These are phyloP conservation scores for Pseudovirgaria hyperparasitica DNA, from an alignment of 2,329 filamentous ascomycete species.

Conservation along the genomic window DNA sequence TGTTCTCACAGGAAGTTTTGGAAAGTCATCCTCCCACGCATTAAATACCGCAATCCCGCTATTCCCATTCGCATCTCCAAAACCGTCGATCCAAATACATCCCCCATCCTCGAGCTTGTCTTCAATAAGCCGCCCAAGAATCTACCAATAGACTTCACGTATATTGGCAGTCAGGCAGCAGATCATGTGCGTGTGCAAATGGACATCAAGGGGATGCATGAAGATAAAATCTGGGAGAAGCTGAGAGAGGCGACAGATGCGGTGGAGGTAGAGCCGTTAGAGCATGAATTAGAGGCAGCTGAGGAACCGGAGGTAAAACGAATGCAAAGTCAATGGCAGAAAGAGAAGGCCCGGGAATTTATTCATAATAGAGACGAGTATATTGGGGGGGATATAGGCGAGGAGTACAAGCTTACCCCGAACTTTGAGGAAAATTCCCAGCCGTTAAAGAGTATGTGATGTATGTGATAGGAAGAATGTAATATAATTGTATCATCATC, in stretches of 20 bases:
- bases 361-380: too few relatives aligned
- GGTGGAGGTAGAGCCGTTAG: slow-evolving; percentile 40
- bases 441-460: too few relatives aligned
- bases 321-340: too few relatives aligned
- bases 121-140: slow-evolving; percentile 10
- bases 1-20: slow-evolving; percentile 63
- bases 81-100: slow-evolving; percentile 32
- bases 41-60: slow-evolving; percentile 90
- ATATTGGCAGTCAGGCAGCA: slow-evolving; percentile 8
- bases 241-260: slow-evolving; percentile 53
- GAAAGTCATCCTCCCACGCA: slow-evolving; percentile 63
- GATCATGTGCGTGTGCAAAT: slow-evolving; percentile 20
- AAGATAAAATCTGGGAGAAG: slow-evolving; percentile 48
- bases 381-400: too few relatives aligned
- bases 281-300: slow-evolving; percentile 48
- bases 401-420: too few relatives aligned
- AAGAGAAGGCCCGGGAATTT: too few relatives aligned
- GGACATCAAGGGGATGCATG: slow-evolving; percentile 49
- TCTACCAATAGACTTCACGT: slow-evolving; percentile 7
- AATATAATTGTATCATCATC: too few relatives aligned
- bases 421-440: too few relatives aligned
- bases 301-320: slow-evolving; percentile 44
- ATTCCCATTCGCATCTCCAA: slow-evolving; percentile 74
- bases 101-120: slow-evolving; percentile 20
- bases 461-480: too few relatives aligned